phyloP scores from a whole-genome alignment of 2,329 filamentous ascomycete species.

The Colletotrichum australisinense region DNA sequence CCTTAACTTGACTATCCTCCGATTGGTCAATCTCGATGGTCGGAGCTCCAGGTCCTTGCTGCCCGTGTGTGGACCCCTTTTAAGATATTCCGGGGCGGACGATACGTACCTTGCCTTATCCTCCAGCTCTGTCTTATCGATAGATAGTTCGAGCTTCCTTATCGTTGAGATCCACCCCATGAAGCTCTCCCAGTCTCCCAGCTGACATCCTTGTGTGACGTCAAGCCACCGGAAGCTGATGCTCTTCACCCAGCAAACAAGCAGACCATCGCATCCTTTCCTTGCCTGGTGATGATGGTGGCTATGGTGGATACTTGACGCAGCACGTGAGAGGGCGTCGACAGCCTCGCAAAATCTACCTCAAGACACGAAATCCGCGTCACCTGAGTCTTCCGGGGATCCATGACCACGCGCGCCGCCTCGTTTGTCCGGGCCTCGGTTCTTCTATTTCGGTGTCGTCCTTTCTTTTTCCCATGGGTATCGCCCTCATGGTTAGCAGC shows the following conservation, averaged over 20 bases:
- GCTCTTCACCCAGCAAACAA: background rate
- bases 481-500: background rate
- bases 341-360: conserved; percentile 8
- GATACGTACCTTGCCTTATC: background rate
- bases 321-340: conserved; percentile 18
- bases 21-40: conserved; percentile 22
- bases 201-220: conserved; percentile 9
- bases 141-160: background rate
- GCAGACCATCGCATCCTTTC: background rate
- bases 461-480: background rate
- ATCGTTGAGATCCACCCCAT: background rate
- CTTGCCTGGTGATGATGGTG: background rate
- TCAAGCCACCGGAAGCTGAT: background rate
- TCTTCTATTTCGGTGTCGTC: background rate
- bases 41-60: background rate
- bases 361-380: background rate
- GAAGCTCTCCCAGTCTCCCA: background rate
- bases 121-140: background rate
- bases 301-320: background rate
- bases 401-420: conserved; percentile 2
- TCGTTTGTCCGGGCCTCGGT: background rate
- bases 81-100: conserved; percentile 5
- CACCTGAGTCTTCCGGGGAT: conserved; percentile 4
- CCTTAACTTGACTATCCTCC: conserved; percentile 3
- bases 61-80: background rate